Conservation (phyloP, 2,329 filamentous ascomycete genomes). For the Peltaster fructicola region DNA sequence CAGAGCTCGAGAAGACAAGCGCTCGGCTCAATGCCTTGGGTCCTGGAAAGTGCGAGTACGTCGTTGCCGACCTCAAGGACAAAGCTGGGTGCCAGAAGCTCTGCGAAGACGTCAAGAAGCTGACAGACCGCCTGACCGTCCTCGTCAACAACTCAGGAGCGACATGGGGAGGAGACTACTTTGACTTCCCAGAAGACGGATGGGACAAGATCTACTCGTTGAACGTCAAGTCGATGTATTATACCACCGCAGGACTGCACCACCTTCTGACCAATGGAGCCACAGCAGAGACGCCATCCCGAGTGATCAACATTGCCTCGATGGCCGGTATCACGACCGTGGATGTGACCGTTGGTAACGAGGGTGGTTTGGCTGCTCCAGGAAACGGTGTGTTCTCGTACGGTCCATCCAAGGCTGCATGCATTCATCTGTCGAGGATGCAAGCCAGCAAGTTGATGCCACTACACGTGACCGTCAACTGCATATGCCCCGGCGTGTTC, state of each 20-base stretch:
- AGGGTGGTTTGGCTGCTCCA: conserved; percentile 35
- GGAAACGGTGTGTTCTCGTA: conserved; percentile 23
- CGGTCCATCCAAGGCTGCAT: conserved; percentile 32
- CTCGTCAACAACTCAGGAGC: conserved; percentile 31
- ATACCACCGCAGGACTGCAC: conserved; percentile 30
- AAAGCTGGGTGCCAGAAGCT: conserved; percentile 26
- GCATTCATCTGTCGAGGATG: conserved; percentile 38
- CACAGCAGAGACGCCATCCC: conserved; percentile 23
- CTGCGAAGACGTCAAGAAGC: conserved; percentile 25
- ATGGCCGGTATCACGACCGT: conserved; percentile 27
- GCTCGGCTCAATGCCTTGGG: conserved; percentile 26
- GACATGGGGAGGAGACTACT: conserved; percentile 34
- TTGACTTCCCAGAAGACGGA: conserved; percentile 38
- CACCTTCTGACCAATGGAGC: conserved; percentile 25
- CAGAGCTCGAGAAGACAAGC: conserved; percentile 27
- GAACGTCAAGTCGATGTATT: conserved; percentile 23
- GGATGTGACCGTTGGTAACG: conserved; percentile 28
- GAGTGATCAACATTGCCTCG: conserved; percentile 29
- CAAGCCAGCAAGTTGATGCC: conserved; percentile 35
- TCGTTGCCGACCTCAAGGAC: conserved; percentile 26
- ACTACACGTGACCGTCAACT: conserved; percentile 37
- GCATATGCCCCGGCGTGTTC: conserved; percentile 39
- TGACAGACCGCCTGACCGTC: conserved; percentile 28
- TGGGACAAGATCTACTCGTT: conserved; percentile 34
- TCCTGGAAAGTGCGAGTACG: conserved; percentile 28